Evolutionary conservation across 2,329 filamentous ascomycete genomes (phyloP).

Genomic region (Penicillium sp.): DNA sequence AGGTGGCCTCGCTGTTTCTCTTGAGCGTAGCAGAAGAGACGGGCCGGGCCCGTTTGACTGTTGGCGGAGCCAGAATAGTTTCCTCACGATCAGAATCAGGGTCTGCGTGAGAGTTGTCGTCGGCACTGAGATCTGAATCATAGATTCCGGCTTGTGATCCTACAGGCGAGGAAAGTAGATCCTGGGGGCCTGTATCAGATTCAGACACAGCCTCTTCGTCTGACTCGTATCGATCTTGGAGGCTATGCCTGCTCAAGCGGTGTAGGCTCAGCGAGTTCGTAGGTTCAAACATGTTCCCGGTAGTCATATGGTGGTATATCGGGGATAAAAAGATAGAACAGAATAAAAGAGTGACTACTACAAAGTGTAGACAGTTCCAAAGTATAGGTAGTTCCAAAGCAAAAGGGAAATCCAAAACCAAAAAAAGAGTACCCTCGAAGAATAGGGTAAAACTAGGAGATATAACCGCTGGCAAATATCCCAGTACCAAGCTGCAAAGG

Average conservation of each 20-base stretch:
- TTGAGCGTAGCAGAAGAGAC: slow-evolving; percentile 40
- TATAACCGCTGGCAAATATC: not conserved
- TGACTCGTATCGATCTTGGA: slow-evolving; percentile 39
- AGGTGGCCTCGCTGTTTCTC: slow-evolving; percentile 34
- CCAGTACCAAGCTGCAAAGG: slow-evolving; percentile 7
- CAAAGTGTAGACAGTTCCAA: slow-evolving; percentile 7
- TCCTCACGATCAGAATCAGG: slow-evolving; percentile 26
- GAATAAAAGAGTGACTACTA: not conserved
- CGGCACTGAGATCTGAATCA: slow-evolving; percentile 35
- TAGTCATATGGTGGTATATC: not conserved
- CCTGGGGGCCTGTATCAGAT: slow-evolving; percentile 35
- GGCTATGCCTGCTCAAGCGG: slow-evolving; percentile 32
- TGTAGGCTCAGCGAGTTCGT: slow-evolving; percentile 30
- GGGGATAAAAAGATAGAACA: not conserved
- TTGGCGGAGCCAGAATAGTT: slow-evolving; percentile 22
- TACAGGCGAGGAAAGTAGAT: slow-evolving; percentile 35
- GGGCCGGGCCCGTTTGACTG: slow-evolving; percentile 30
- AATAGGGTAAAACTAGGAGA: not conserved
- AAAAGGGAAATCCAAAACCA: not conserved
- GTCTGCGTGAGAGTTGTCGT: slow-evolving; percentile 25
- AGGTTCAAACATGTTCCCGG: slow-evolving; percentile 31
- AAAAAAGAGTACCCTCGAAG: not conserved
- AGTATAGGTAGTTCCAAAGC: not conserved
- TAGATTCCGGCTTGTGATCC: slow-evolving; percentile 24
- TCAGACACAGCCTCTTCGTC: slow-evolving; percentile 43